phyloP scores from a whole-genome alignment of 1,139 yeast species.

The Yamadazyma friedrichii region DNA sequence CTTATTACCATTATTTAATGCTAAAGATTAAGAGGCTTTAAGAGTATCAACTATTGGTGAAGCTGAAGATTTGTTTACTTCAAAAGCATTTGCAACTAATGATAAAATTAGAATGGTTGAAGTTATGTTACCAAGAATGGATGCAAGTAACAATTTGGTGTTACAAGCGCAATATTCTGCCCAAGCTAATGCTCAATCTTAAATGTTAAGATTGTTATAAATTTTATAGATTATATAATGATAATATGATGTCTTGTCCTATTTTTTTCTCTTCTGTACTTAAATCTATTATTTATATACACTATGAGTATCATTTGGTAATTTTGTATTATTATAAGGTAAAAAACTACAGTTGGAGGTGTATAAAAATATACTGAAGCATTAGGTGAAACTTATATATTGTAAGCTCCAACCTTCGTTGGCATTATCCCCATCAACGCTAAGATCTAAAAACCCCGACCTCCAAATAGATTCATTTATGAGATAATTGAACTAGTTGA shows the following conservation, averaged over 20 bases:
- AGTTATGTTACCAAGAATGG: constrained; percentile 76
- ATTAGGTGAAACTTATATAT: constrained; percentile 15
- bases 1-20: constrained; percentile 70
- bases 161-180: constrained; percentile 78
- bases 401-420: constrained; percentile 14
- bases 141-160: constrained; percentile 72
- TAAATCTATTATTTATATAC: too few relatives aligned
- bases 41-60: constrained; percentile 67
- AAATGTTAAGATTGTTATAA: neutral
- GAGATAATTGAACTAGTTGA: constrained; percentile 12
- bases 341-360: constrained; percentile 11
- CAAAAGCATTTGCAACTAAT: constrained; percentile 54
- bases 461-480: constrained; percentile 15
- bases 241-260: neutral
- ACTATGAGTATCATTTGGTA: constrained; percentile 10
- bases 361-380: constrained; percentile 10
- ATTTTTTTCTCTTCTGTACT: too few relatives aligned
- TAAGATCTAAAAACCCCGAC: constrained; percentile 13
- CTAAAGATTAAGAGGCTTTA: constrained; percentile 54
- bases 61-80: constrained; percentile 55
- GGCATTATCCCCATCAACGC: constrained; percentile 15
- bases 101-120: constrained; percentile 75
- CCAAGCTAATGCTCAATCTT: constrained; percentile 47
- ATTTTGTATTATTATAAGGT: constrained; percentile 15
- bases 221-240: neutral